Evolutionary conservation across 78 protist species (phyloP), one percentile per base, ranked within the genome.

Genomic region (Polysphondylium violaceum): DNA sequence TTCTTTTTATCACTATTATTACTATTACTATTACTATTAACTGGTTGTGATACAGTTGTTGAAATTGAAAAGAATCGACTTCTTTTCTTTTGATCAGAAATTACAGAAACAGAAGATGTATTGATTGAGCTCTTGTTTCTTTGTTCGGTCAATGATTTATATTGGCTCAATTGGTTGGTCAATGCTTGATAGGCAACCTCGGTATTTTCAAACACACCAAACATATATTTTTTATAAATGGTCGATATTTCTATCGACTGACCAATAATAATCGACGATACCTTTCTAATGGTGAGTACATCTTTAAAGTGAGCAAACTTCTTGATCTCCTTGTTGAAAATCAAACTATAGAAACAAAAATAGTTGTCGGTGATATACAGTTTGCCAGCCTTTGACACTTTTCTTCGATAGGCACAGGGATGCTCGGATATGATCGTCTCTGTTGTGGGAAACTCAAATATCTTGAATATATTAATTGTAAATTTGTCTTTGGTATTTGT

Each of bases 351-450:
- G 16, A 83, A 83, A 69, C 77, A 67, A 63, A 83, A 59, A 33
- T 83, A 83, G 35, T 74, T 47, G 12, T 12, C 59, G 11, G 79
- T 69, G 31, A 83, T 69, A 51, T 69, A 83, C 2, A 83, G 3
- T 83, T 83, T 83, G 16, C 91, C 91, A 25, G 91, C 91, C 33
- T 83, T 83, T 69, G 91, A 83, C 23, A 83, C 73, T 31, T 83
- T 67, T 71, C 68, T 83, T 59, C 91, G 50, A 65, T 83, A 83
- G 17, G 91, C 91, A 59, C 91, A 83, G 36, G 91, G 91, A 58
- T 71, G 73, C 33, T 83, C 91, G 11, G 79, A 51, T 31, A 83
- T 8, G 0, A 69, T 29, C 16, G 14, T 43, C 16, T 83, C 91
- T 59, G 11, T 56, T 33, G 51, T 65, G 23, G 91, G 79, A 2